phyloP scores from a whole-genome alignment of 192 early-diverging fungal genomes.

The Cetraspora pellucida region DNA sequence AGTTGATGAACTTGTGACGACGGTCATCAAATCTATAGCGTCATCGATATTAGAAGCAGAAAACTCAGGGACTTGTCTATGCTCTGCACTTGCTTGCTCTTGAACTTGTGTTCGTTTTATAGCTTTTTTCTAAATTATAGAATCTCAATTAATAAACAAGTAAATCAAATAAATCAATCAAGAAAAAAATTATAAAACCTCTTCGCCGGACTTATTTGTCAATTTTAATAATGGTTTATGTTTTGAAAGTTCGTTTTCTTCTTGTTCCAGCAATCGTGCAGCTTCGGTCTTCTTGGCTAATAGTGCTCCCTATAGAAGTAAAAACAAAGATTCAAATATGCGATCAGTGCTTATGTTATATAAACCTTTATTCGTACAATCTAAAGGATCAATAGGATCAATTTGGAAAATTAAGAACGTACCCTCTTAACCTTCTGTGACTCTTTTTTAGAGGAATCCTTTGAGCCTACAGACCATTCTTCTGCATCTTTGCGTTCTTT shows the following conservation, averaged over 20 bases:
- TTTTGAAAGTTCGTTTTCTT: constrained; percentile 56
- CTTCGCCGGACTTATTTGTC: constrained; percentile 51
- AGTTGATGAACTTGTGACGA: constrained; percentile 35
- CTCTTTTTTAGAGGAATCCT: constrained; percentile 65
- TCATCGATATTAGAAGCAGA: constrained; percentile 84
- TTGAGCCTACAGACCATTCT: constrained; percentile 71
- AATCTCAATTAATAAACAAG: neutral
- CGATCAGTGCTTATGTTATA: neutral
- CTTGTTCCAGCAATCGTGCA: constrained; percentile 56
- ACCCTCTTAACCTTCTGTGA: constrained; percentile 59
- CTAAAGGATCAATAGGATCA: neutral
- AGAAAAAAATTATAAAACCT: constrained; percentile 37
- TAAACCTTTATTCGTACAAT: too few relatives aligned
- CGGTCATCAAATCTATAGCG: constrained; percentile 73
- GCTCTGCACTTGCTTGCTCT: constrained; percentile 45
- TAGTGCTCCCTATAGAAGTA: constrained; percentile 44
- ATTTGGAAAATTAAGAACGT: neutral
- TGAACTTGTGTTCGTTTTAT: constrained; percentile 56
- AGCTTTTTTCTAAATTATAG: constrained; percentile 55
- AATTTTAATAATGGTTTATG: constrained; percentile 44
- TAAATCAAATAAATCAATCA: neutral
- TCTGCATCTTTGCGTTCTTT: constrained; percentile 61
- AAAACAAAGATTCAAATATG: neutral
- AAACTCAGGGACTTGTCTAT: constrained; percentile 66
- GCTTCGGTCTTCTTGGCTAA: constrained; percentile 58